phyloP scores from a whole-genome alignment of 371 early-diverging fungal genomes.

The Apophysomyces ossiformis region DNA sequence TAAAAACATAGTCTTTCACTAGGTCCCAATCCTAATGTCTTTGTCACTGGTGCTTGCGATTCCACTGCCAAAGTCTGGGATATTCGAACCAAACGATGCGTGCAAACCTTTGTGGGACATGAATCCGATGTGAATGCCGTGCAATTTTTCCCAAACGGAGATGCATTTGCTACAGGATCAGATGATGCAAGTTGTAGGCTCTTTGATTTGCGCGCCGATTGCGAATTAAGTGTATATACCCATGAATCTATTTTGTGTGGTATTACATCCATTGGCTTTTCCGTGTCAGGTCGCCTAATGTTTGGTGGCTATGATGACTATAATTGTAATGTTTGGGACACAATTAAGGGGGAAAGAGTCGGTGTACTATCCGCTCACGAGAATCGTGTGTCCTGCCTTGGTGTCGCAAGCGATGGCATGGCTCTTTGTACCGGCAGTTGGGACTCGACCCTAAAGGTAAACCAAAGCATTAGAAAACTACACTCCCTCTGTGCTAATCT shows the following conservation, averaged over 20 bases:
- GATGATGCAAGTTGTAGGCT: constrained; percentile 98
- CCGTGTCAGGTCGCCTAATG: constrained; percentile 91
- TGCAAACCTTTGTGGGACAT: constrained; percentile 97
- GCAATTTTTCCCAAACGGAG: constrained; percentile 98
- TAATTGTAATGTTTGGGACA: constrained; percentile 98
- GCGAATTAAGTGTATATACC: constrained; percentile 94
- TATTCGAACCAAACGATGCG: constrained; percentile 93
- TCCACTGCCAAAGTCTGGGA: constrained; percentile 99
- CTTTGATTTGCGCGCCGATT: constrained; percentile 96
- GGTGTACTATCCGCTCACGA: constrained; percentile 95
- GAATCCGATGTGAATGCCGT: constrained; percentile 98
- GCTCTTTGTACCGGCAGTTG: constrained; percentile 97
- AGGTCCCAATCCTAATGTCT: constrained; percentile 90
- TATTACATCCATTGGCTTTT: constrained; percentile 96
- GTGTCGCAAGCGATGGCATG: constrained; percentile 95
- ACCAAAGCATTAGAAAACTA: neutral
- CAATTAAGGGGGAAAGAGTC: constrained; percentile 92
- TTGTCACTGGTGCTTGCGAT: constrained; percentile 98
- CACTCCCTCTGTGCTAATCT: neutral
- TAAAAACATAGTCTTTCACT: constrained; percentile 72
- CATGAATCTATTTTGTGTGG: constrained; percentile 97
- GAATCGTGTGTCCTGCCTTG: constrained; percentile 95
- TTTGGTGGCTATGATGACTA: constrained; percentile 99
- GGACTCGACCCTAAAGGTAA: constrained; percentile 93
- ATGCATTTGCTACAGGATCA: constrained; percentile 96